Evolutionary conservation across 2,329 filamentous ascomycete species (phyloP).

Genomic region (Grosmannia serpens): DNA sequence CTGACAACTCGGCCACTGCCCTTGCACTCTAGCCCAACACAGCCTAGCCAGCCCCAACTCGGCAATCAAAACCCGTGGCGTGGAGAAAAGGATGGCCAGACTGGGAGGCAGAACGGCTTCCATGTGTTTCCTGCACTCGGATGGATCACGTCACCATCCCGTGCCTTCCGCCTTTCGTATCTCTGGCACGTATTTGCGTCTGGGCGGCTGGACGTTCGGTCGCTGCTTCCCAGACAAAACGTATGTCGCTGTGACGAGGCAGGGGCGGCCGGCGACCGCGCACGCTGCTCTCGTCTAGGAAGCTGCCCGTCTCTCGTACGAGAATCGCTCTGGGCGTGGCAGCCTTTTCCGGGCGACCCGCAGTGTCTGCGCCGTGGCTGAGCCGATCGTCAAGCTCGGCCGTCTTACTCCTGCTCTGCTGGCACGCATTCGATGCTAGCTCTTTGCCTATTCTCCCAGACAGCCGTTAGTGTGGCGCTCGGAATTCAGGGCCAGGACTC

Average conservation of each 20-base stretch:
- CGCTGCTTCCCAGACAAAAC: not conserved
- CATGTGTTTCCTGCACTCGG: not conserved
- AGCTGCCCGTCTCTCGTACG: no score
- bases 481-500: not conserved
- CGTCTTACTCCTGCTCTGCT: not conserved
- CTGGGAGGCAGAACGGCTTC: not conserved
- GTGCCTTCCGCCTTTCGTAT: not conserved
- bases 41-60: not conserved
- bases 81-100: not conserved
- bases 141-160: not conserved
- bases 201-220: no score
- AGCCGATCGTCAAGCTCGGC: not conserved
- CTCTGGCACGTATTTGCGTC: not conserved
- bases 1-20: not conserved
- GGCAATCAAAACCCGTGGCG: not conserved
- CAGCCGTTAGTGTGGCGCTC: not conserved
- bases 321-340: not conserved
- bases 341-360: no score
- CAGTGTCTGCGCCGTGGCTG: not conserved
- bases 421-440: not conserved
- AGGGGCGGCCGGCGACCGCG: not conserved
- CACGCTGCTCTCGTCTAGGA: not conserved
- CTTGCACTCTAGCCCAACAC: not conserved
- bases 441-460: not conserved
- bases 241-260: no score